Base-by-base conservation (phyloP, 306 rosid genomes). In the Castanospermum australe region DNA sequence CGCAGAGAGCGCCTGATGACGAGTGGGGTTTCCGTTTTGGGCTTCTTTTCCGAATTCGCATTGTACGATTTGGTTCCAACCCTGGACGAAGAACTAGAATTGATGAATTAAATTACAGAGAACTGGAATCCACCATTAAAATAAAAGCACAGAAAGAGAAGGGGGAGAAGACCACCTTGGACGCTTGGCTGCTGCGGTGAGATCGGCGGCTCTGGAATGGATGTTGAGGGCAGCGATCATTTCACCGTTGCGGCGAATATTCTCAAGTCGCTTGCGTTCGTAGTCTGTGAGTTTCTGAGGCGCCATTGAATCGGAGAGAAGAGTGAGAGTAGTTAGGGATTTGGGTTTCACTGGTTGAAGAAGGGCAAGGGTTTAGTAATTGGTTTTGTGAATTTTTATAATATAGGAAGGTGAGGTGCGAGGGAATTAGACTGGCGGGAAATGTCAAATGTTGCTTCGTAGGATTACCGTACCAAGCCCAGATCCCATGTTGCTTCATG, bases 191-290 rank as follows among this genome's bases (percentile, higher is more conserved):
- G 87, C 59, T 39, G 83, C 76, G 22, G 96, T 83, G 69, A 95
- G 89, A 14, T 81, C 87, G 48, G 96, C 6, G 70, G 87, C 91
- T 50, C 84, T 87, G 86, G 97, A 81, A 17, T 72, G 97, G 25
- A 94, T 79, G 76, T 91, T 90, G 65, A 93, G 97, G 2, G 92
- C 86, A n/a, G 99, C 93, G 90, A 95, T 79, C 87, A 90, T 75
- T 75, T 95, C 90, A 17, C 84, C 88, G 82, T 95, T 95, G n/a
- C 96, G 95, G 71, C 94, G 98, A 81, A 95, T 91, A 80, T 95
- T 95, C 24, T 95, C 91, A 61, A 95, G 99, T 64, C 98, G 73
- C 78, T 85, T 84, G 42, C 87, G 94, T 87, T 95, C 99, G 51
- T 95, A 95, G 14, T 88, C 96, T 2, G 88, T 91, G 13, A 93